Conservation (phyloP, 495 filamentous ascomycete species). For the Trichocladium uniseriatum region DNA sequence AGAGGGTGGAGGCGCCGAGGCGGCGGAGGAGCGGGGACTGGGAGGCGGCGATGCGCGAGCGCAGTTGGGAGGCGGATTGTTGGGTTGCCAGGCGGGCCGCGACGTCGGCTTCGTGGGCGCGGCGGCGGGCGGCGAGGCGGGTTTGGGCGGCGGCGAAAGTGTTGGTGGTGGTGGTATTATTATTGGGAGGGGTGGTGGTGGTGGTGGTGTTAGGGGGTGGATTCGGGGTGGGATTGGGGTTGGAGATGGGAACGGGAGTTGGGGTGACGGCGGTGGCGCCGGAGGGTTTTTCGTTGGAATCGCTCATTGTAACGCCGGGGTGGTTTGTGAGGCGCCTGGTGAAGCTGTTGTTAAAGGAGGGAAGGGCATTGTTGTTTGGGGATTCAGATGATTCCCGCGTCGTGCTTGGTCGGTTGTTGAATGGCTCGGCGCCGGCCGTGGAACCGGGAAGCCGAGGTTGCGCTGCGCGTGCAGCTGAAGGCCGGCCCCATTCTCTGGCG, state of each 20-base stretch:
- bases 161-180: conserved; percentile 9
- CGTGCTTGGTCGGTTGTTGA: neutral
- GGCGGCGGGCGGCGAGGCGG: conserved; percentile 69
- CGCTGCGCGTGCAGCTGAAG: conserved; percentile 2
- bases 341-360: neutral
- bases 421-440: neutral
- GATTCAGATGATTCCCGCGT: neutral
- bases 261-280: neutral
- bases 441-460: conserved; percentile 14
- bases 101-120: conserved; percentile 54
- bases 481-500: neutral
- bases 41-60: conserved; percentile 46
- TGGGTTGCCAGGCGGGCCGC: conserved; percentile 47
- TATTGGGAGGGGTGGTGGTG: neutral
- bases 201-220: neutral
- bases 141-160: conserved; percentile 81
- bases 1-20: conserved; percentile 47
- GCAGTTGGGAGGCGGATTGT: conserved; percentile 49
- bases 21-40: conserved; percentile 54
- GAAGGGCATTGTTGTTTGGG: conserved; percentile 2
- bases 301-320: conserved; percentile 6
- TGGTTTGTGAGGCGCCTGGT: neutral
- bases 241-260: neutral
- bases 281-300: neutral
- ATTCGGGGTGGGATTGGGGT: neutral